A percentile compares a stretch with the other conserved stretches of the same genome.
Conservation (phyloP, 345 rosid species). For the Bruguiera gymnorhiza region DNA sequence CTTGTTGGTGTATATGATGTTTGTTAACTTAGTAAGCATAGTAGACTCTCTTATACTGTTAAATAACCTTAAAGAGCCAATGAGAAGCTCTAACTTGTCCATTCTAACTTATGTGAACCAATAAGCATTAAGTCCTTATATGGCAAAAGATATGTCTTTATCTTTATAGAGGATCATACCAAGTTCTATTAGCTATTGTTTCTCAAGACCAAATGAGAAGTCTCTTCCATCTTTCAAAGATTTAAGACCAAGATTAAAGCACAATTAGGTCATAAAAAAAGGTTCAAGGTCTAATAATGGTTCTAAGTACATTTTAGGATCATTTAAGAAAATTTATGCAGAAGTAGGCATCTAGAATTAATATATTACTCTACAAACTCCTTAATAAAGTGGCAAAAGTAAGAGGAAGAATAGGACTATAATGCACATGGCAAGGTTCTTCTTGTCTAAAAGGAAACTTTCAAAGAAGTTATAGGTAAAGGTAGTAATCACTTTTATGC, state of each 20-base stretch:
- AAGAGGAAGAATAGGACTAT: neutral
- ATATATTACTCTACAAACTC: neutral
- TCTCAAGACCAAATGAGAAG: neutral
- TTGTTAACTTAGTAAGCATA: neutral
- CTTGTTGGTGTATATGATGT: neutral
- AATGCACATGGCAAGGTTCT: neutral
- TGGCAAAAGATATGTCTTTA: neutral
- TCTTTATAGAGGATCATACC: constrained; percentile 10
- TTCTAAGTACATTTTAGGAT: neutral
- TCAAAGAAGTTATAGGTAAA: neutral
- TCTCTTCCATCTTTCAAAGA: neutral
- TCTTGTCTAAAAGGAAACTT: neutral
- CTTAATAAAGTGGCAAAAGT: neutral
- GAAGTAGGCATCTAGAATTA: constrained; percentile 1
- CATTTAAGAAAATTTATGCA: neutral
- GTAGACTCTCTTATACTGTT: neutral
- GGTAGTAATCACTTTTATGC: neutral
- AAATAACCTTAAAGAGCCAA: neutral
- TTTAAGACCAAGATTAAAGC: neutral
- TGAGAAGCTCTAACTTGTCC: neutral
- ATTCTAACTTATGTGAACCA: neutral
- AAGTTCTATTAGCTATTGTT: constrained; percentile 4
- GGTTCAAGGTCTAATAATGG: constrained; percentile 2
- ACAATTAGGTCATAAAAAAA: neutral
- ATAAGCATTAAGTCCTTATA: neutral